These are phyloP conservation scores for Tetragonia tetragonoides DNA, from an alignment of 148 eudicot species.

Conservation along the genomic window DNA sequence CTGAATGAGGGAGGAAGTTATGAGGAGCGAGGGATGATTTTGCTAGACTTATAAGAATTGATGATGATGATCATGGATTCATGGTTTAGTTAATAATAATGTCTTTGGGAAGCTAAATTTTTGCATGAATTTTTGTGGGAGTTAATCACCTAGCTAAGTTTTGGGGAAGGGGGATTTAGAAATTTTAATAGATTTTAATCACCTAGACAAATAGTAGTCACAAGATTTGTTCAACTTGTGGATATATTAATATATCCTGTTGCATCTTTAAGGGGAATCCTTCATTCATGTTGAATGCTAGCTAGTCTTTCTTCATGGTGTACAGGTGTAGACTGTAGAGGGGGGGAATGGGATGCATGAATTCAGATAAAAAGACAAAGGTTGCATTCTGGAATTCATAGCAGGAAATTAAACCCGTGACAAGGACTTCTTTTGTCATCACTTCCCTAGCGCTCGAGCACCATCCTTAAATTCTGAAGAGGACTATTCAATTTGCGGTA, in stretches of 20 bases:
- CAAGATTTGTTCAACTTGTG: not conserved
- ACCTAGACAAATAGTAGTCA: not conserved
- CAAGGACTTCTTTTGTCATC: not conserved
- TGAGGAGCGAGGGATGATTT: not conserved
- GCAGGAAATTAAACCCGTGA: constrained; percentile 4
- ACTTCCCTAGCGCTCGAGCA: no score
- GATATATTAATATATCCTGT: not conserved
- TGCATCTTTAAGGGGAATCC: not conserved
- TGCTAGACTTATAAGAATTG: not conserved
- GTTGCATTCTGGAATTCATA: not conserved
- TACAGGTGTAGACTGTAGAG: not conserved
- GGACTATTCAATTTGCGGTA: no score
- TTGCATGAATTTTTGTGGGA: constrained; percentile 13
- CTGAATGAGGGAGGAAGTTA: not conserved
- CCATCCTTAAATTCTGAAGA: no score
- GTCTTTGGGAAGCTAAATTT: not conserved
- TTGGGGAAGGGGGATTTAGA: no score
- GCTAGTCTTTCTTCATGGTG: no score
- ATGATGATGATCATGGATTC: no score
- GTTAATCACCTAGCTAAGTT: not conserved
- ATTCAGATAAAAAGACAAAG: not conserved
- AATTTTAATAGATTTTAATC: no score
- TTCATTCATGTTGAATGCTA: constrained; percentile 4
- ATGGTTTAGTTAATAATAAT: not conserved
- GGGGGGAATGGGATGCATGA: not conserved